Conservation (phyloP, 169 alveolate genomes). For the Plasmodium gonderi region DNA sequence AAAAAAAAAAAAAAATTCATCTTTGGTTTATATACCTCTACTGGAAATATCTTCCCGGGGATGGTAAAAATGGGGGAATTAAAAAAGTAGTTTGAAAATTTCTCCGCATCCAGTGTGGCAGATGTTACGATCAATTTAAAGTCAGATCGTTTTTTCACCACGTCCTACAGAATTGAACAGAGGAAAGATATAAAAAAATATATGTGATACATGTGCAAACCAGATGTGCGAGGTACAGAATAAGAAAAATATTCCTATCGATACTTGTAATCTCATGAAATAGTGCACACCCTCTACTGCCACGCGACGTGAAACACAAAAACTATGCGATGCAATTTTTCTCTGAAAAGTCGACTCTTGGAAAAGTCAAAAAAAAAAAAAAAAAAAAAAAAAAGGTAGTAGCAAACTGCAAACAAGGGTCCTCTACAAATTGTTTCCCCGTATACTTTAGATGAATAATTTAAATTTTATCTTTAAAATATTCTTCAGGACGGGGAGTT, state of each 20-base stretch:
- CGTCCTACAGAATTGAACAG: constrained; percentile 80
- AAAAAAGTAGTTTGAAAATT: constrained; percentile 96
- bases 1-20: no score
- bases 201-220: neutral
- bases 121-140: constrained; percentile 99
- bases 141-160: constrained; percentile 92
- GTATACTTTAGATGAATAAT: neutral
- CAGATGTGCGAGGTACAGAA: neutral
- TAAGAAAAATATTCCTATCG: no score
- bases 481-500: neutral
- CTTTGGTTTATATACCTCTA: constrained; percentile 90
- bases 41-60: constrained; percentile 99
- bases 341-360: neutral
- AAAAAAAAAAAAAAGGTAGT: neutral
- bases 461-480: neutral
- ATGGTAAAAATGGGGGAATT: constrained; percentile 97
- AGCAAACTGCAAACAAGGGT: no score
- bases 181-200: neutral
- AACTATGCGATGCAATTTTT: no score
- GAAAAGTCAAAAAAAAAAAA: constrained; percentile 7
- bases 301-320: no score
- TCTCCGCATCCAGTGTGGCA: constrained; percentile 97
- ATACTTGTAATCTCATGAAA: no score
- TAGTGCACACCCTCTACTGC: no score
- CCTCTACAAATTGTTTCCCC: neutral